These are phyloP conservation scores for Pneumocystis sp. DNA, from an alignment of 1,139 yeast genomes.

Conservation along the genomic window DNA sequence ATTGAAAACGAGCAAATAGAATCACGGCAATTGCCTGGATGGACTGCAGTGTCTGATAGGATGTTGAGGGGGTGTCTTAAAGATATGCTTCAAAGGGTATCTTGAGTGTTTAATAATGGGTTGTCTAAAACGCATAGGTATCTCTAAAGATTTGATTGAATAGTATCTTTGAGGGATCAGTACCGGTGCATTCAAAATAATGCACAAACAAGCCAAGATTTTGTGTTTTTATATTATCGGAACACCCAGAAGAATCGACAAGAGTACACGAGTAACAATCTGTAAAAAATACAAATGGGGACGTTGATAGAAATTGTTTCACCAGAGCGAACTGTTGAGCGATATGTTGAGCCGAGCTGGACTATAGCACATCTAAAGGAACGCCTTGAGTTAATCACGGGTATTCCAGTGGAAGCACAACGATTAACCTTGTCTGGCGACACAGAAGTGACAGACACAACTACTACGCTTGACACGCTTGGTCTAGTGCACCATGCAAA, in stretches of 20 bases:
- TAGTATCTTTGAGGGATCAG: too few relatives aligned
- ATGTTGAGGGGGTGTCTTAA: too few relatives aligned
- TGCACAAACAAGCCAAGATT: too few relatives aligned
- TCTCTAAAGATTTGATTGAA: too few relatives aligned
- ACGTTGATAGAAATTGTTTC: neutral
- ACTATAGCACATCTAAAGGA: constrained; percentile 39
- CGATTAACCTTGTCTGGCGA: constrained; percentile 24
- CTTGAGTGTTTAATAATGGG: too few relatives aligned
- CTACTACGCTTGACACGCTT: constrained; percentile 9
- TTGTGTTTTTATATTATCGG: neutral
- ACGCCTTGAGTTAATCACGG: constrained; percentile 59
- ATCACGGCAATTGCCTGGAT: too few relatives aligned
- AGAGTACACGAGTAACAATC: constrained; percentile 15
- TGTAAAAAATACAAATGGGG: neutral
- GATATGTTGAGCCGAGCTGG: constrained; percentile 56
- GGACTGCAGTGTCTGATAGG: too few relatives aligned
- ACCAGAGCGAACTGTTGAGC: constrained; percentile 25
- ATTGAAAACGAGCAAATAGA: too few relatives aligned
- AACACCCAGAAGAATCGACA: neutral
- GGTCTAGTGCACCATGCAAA: neutral
- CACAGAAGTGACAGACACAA: constrained; percentile 13
- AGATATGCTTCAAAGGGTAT: too few relatives aligned
- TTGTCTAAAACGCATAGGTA: too few relatives aligned
- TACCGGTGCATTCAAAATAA: constrained; percentile 17
- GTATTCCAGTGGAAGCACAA: constrained; percentile 53